Base-by-base conservation (phyloP, 805 yeast species). In the Nakazawaea ambrosiae region DNA sequence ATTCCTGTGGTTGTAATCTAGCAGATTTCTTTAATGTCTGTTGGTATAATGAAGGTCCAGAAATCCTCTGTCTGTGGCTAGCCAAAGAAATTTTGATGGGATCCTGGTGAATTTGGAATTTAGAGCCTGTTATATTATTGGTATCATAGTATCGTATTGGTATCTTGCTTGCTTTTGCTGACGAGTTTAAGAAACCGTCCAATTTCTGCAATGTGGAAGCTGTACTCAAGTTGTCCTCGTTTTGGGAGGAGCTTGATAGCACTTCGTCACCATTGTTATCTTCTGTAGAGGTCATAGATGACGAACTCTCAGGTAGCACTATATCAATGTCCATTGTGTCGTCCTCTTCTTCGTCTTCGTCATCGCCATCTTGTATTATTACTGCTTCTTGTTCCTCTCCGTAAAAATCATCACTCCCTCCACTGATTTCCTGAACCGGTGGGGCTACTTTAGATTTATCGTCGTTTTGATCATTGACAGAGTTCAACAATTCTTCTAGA, bases 1-100 rank as follows among this genome's bases (percentile, higher is more conserved):
- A 31, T 23, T 46, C 31, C 40, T 43, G 33, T 37, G 45, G n/a
- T 14, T 18, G 31, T 31, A 46, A 20, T 38, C 36, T 39, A n/a
- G 29, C 18, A 9, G 34, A 29, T 32, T 34, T 37, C 29, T 37
- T 36, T 28, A 42, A 34, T 15, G 39, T 33, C 20, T 23, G 28
- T 14, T 22, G 37, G 28, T 33, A 18, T 14, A 23, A 29, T 2
- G 32, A 31, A 11, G 27, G 25, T 24, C 37, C 27, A 23, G 16
- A 29, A 8, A 11, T 27, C 20, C 35, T 34, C 10, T 15, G 9
- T 19, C 27, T 8, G 14, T 12, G n/a, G 16, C 7, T 14, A 6
- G 6, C 4, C 15, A 28, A 14, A 19, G 29, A 7, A 22, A n/a
- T 24, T 22, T 39, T 39, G 4, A n/a, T 16, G 5, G 42, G 42